Percentiles rank a stretch among this genome's conserved stretches.
Conservation (phyloP, 306 rosid genomes). For the Astragalus membranaceus region DNA sequence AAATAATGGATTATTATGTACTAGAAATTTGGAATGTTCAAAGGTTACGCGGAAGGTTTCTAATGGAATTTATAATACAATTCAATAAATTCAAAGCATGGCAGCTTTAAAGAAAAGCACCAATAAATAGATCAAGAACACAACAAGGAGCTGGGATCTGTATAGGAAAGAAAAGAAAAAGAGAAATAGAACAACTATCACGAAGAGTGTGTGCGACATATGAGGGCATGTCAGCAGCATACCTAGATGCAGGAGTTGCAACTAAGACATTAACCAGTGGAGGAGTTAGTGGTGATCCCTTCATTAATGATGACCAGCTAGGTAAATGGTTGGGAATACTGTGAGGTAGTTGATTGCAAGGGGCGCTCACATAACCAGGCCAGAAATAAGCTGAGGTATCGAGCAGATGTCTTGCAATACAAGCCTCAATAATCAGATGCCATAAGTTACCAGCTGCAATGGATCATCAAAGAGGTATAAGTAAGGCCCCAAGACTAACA, state of each 20-base stretch:
- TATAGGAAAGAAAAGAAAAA: background rate
- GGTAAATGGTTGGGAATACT: conserved; percentile 54
- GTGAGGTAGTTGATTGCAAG: conserved; percentile 58
- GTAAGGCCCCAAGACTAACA: background rate
- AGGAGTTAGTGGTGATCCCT: conserved; percentile 70
- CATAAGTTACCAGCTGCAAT: conserved; percentile 83
- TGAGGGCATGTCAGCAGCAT: conserved; percentile 33
- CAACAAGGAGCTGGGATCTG: background rate
- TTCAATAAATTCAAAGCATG: background rate
- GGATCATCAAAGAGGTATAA: conserved; percentile 7
- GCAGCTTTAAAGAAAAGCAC: background rate
- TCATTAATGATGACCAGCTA: conserved; percentile 86
- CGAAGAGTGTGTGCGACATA: background rate
- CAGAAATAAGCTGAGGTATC: conserved; percentile 88
- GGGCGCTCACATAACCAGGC: conserved; percentile 82
- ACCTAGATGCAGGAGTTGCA: conserved; percentile 98
- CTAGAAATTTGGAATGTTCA: background rate
- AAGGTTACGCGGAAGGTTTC: background rate
- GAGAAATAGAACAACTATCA: conserved; percentile 7
- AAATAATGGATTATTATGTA: background rate
- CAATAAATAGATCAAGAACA: background rate
- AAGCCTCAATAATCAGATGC: conserved; percentile 90
- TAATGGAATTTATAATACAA: background rate
- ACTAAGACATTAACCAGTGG: conserved; percentile 62
- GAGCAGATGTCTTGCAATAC: conserved; percentile 76